phyloP scores from a whole-genome alignment of 139 green algal species.

The Haematococcus sp. region DNA sequence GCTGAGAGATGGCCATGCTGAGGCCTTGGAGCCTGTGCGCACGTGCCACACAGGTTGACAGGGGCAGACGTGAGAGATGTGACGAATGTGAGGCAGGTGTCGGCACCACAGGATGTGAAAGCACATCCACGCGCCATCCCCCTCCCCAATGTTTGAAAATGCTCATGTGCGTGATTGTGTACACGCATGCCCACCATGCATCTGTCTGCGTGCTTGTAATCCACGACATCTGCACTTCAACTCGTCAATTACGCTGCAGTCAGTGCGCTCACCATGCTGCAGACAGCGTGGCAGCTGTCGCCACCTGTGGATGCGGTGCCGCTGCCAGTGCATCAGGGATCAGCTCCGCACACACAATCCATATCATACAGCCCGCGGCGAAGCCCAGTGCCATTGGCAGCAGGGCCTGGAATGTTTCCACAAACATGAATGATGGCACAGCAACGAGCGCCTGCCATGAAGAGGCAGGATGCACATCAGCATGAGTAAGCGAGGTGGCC shows the following conservation, averaged over 20 bases:
- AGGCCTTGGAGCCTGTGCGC: constrained; percentile 74
- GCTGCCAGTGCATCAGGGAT: constrained; percentile 88
- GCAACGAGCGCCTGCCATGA: constrained; percentile 66
- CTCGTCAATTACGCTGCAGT: neutral
- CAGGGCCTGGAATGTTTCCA: constrained; percentile 83
- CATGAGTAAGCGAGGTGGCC: neutral
- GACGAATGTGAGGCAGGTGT: neutral
- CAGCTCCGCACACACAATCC: constrained; percentile 96
- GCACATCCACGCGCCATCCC: neutral
- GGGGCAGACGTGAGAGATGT: neutral
- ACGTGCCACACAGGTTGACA: neutral
- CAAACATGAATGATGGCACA: constrained; percentile 92
- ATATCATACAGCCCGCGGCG: constrained; percentile 98
- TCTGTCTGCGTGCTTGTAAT: neutral
- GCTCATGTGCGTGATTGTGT: neutral
- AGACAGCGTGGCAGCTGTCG: constrained; percentile 82
- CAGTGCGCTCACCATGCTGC: constrained; percentile 62
- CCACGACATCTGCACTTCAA: neutral
- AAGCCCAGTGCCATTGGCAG: constrained; percentile 94
- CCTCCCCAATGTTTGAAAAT: neutral
- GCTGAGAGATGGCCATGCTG: constrained; percentile 66
- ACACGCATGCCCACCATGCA: neutral
- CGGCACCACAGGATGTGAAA: neutral
- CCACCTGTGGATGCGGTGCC: constrained; percentile 59
- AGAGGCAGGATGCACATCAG: neutral